A percentile compares a stretch with the other conserved stretches of the same genome.
Evolutionary conservation across 2,329 filamentous ascomycete genomes (phyloP).

Genomic region (Paecilomyces fulvus): DNA sequence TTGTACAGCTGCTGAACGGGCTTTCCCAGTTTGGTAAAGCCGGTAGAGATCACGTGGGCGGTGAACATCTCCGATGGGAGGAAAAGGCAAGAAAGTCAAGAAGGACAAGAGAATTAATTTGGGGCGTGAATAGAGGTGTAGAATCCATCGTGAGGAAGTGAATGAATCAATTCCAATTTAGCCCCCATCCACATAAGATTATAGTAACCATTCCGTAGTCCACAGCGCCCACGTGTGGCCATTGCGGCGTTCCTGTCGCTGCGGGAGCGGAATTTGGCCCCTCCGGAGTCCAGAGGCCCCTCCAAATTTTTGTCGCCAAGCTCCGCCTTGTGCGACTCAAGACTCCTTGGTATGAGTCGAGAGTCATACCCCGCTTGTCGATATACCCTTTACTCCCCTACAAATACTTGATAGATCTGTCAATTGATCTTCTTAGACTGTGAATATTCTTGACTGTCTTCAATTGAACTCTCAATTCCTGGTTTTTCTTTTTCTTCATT

Average conservation of each 20-base stretch:
- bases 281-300: too few relatives aligned
- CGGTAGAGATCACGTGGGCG: too few relatives aligned
- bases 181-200: background rate
- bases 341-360: background rate
- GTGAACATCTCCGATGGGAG: too few relatives aligned
- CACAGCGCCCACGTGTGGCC: background rate
- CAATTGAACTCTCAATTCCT: background rate
- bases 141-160: background rate
- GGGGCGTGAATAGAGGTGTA: background rate
- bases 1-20: too few relatives aligned
- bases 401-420: background rate
- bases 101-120: background rate
- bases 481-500: background rate
- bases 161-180: background rate
- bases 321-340: background rate
- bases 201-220: background rate
- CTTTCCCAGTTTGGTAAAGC: too few relatives aligned
- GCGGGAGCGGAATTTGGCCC: background rate
- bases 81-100: too few relatives aligned
- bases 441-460: background rate
- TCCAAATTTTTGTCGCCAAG: background rate
- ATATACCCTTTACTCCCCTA: background rate
- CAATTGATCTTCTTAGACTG: background rate
- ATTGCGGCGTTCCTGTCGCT: background rate
- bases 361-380: background rate